These are phyloP conservation scores for Hyphopichia pseudoburtonii DNA, from an alignment of 1,139 yeast species.

Conservation along the genomic window DNA sequence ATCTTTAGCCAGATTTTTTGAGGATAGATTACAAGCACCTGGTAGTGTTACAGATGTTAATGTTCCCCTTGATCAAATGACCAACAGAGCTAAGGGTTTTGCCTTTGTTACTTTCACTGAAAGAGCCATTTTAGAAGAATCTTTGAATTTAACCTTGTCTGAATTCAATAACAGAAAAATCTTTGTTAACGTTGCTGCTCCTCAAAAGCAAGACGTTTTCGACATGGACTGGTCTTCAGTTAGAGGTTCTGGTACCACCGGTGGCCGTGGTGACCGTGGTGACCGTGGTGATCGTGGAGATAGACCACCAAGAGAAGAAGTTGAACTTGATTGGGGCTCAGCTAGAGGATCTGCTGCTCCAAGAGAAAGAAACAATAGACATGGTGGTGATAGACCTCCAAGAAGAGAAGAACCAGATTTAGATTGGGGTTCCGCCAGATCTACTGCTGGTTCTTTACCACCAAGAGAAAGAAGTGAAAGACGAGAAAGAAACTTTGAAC, in stretches of 20 bases:
- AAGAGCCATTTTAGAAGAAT: conserved; percentile 66
- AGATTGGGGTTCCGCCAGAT: conserved; percentile 45
- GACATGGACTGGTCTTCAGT: conserved; percentile 48
- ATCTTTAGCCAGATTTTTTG: conserved; percentile 65
- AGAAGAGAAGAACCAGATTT: conserved; percentile 28
- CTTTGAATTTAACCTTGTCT: conserved; percentile 62
- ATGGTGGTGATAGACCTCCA: conserved; percentile 13
- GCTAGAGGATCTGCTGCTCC: conserved; percentile 43
- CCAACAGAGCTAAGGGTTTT: conserved; percentile 73
- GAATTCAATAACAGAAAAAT: conserved; percentile 75
- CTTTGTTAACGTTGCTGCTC: conserved; percentile 89
- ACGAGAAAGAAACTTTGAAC: not conserved
- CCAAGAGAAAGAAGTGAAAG: conserved; percentile 23
- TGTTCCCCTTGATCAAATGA: conserved; percentile 67
- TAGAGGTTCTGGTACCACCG: conserved; percentile 24
- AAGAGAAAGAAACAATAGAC: conserved; percentile 28
- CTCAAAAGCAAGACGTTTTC: conserved; percentile 54
- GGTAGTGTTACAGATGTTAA: conserved; percentile 58
- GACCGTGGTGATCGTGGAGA: conserved; percentile 25
- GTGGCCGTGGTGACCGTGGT: conserved; percentile 21
- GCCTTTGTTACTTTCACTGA: conserved; percentile 82
- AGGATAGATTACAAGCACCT: conserved; percentile 52
- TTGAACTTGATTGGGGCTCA: conserved; percentile 20
- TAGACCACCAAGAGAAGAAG: conserved; percentile 18
- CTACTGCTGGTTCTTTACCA: conserved; percentile 21